Evolutionary conservation across 164 flowering plant genomes (phyloP), one percentile per base, ranked within the genome.

Genomic region (Liriodendron chinense): DNA sequence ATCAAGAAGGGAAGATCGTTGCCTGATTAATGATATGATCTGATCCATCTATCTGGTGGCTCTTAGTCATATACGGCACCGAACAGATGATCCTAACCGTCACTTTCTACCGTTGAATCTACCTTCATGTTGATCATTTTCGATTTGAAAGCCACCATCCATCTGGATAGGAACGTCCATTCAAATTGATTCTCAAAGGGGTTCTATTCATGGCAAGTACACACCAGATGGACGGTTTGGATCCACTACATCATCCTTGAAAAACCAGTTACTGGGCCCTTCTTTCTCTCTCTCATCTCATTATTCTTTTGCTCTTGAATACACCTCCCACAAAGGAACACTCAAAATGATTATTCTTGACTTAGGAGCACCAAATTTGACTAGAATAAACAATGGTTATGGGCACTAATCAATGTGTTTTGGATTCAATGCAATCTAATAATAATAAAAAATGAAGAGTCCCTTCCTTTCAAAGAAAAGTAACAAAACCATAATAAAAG

Each of bases 381-480:
- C 69, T 16, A 23, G 26, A 12, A 23, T 24, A 65, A 65, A 65
- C 68, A 65, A 67, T 12, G 69, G 20, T 26, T 25, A 26, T 67
- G 47, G 26, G 28, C 69, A 25, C n/a, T 67, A 67, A 67, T 67
- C 69, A 67, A 67, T 26, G 69, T 28, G 69, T 28, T 67, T 67
- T 67, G 2, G 26, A 18, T 26, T 67, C 69, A 67, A 24, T 28
- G 69, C 26, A 21, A n/a, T 2, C 23, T 63, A 63, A 53, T 53
- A 16, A 53, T 53, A 53, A 53, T 53, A 25, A 14, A 28, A 9
- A 67, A 9, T 24, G 28, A 25, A 18, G 47, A 7, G 26, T 67
- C 69, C 47, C 69, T 67, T 67, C 69, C 69, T 34, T 26, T 14
- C 69, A 34, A 67, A 67, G 69, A 67, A 67, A 65, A 67, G 47